Evolutionary conservation across 148 eudicot genomes (phyloP).

Genomic region (Chenopodium berlandieri): DNA sequence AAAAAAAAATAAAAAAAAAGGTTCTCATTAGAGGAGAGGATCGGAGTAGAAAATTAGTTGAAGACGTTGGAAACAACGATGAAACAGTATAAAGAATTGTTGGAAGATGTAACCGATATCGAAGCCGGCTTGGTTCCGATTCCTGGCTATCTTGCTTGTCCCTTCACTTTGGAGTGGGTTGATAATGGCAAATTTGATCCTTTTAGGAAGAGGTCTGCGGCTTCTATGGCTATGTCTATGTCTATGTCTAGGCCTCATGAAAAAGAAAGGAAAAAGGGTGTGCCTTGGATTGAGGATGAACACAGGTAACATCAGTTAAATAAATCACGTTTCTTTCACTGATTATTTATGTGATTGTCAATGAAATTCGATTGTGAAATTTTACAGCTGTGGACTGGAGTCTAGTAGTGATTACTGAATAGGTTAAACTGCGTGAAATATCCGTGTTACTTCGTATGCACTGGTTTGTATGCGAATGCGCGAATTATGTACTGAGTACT

Average conservation of each 20-base stretch:
- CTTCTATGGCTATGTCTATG: neutral
- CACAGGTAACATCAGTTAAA: conserved; percentile 52
- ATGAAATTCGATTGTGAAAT: neutral
- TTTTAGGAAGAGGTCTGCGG: conserved; percentile 35
- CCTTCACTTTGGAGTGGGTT: conserved; percentile 59
- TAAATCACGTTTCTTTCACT: too few relatives aligned
- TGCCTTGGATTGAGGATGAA: conserved; percentile 97
- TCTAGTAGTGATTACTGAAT: too few relatives aligned
- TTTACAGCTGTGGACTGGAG: neutral
- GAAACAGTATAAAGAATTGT: conserved; percentile 61
- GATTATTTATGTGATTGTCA: neutral
- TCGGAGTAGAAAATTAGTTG: too few relatives aligned
- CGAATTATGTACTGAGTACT: neutral
- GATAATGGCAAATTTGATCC: conserved; percentile 40
- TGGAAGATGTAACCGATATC: conserved; percentile 71
- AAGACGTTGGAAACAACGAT: neutral
- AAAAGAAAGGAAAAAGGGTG: conserved; percentile 85
- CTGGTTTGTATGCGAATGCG: neutral
- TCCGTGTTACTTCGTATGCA: neutral
- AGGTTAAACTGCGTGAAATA: neutral
- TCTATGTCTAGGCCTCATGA: conserved; percentile 45
- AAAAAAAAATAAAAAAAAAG: too few relatives aligned
- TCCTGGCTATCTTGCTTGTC: conserved; percentile 67
- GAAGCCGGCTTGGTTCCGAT: conserved; percentile 83
- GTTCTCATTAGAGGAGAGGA: too few relatives aligned